These are phyloP conservation scores for Fibroporia radiculosa DNA, from an alignment of 768 basidiomycete genomes.

Conservation along the genomic window DNA sequence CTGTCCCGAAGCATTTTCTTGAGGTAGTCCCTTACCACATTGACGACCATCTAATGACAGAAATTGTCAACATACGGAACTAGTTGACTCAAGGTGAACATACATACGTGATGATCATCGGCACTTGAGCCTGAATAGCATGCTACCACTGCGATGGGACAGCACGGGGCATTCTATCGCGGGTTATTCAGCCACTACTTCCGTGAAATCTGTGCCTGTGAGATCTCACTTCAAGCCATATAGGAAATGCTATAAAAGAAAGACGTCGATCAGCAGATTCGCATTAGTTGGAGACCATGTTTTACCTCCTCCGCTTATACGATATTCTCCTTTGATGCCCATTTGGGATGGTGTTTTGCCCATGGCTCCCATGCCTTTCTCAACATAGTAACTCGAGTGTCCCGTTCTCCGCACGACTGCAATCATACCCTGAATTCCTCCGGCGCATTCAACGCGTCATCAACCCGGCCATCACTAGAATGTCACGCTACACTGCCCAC, in stretches of 20 bases:
- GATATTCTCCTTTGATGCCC: conserved; percentile 57
- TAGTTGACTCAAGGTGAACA: not conserved
- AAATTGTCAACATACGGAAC: not conserved
- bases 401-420: conserved; percentile 73
- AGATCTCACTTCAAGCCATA: conserved; percentile 71
- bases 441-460: not conserved
- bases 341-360: conserved; percentile 68
- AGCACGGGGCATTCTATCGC: conserved; percentile 74
- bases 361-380: conserved; percentile 81
- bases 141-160: conserved; percentile 71
- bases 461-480: not conserved
- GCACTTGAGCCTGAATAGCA: conserved; percentile 77
- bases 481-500: not conserved
- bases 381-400: conserved; percentile 80
- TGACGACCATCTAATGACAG: conserved; percentile 48
- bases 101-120: conserved; percentile 70
- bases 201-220: too few species aligned
- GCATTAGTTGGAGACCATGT: conserved; percentile 5
- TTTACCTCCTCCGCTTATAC: conserved; percentile 74
- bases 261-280: not conserved
- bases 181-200: conserved; percentile 4
- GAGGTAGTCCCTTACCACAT: conserved; percentile 62
- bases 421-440: conserved; percentile 44
- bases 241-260: conserved; percentile 57
- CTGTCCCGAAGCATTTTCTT: conserved; percentile 39